phyloP scores from a whole-genome alignment of 768 basidiomycete genomes.

The Psilocybe tampanensis region DNA sequence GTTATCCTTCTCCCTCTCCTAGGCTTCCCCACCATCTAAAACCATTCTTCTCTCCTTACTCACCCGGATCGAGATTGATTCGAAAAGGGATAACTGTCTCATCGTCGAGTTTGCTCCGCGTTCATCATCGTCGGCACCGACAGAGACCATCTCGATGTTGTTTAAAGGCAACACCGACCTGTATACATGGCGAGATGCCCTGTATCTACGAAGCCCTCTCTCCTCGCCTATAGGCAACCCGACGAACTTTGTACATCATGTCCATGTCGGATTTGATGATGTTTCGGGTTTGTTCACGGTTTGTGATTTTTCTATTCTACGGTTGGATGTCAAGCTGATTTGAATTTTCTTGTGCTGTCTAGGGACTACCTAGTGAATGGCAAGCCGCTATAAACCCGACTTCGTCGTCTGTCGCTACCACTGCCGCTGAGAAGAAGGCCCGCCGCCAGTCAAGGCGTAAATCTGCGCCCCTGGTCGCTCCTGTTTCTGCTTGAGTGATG shows the following conservation, averaged over 20 bases:
- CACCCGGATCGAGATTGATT: constrained; percentile 27
- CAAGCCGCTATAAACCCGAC: constrained; percentile 11
- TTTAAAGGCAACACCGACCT: constrained; percentile 30
- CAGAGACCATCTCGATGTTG: constrained; percentile 29
- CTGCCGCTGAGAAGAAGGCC: constrained; percentile 17
- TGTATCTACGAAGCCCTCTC: constrained; percentile 28
- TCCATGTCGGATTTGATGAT: constrained; percentile 36
- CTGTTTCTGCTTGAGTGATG: constrained; percentile 5
- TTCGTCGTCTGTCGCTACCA: background rate
- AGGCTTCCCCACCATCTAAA: constrained; percentile 26
- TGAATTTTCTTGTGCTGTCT: background rate
- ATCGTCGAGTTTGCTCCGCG: constrained; percentile 24
- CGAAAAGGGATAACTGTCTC: constrained; percentile 25
- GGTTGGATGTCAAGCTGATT: no score
- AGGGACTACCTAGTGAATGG: constrained; percentile 23
- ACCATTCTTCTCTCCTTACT: constrained; percentile 25
- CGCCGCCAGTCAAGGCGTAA: constrained; percentile 20
- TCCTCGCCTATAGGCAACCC: constrained; percentile 32
- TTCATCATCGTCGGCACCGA: constrained; percentile 18
- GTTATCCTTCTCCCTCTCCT: background rate
- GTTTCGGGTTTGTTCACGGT: constrained; percentile 29
- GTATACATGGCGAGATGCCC: constrained; percentile 33
- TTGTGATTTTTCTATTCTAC: constrained; percentile 1
- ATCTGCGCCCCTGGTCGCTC: constrained; percentile 14
- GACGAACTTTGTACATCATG: constrained; percentile 32